Evolutionary conservation across 345 rosid species (phyloP).

Genomic region (Populus davidiana): DNA sequence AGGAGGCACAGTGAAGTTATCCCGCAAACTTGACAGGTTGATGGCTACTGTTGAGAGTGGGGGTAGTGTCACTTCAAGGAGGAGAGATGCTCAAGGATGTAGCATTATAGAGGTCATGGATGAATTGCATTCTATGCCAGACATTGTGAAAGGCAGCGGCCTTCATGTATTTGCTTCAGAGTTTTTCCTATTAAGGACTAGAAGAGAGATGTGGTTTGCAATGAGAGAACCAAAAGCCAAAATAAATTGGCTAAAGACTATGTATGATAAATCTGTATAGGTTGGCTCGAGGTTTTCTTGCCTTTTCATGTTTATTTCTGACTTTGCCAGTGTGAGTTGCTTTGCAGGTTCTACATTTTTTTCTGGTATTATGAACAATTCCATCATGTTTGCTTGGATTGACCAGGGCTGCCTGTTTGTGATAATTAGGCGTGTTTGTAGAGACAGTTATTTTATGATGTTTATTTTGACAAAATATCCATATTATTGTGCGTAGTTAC

Average conservation of each 20-base stretch:
- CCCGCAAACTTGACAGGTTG: not conserved
- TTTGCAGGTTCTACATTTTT: too few species aligned
- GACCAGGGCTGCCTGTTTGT: too few species aligned
- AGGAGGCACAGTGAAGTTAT: not conserved
- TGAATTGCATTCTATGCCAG: slow-evolving; percentile 6
- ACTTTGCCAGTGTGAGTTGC: too few species aligned
- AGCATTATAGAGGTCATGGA: slow-evolving; percentile 7
- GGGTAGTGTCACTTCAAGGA: slow-evolving; percentile 5
- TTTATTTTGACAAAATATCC: too few species aligned
- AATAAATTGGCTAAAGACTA: not conserved
- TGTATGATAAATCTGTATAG: not conserved
- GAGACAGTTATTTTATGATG: too few species aligned
- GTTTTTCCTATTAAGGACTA: not conserved
- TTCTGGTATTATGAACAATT: too few species aligned
- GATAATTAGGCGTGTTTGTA: too few species aligned
- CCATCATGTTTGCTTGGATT: too few species aligned
- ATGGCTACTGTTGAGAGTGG: slow-evolving; percentile 5
- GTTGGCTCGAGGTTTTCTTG: not conserved
- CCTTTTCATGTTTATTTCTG: not conserved
- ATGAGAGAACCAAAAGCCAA: not conserved
- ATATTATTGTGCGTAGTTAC: too few species aligned
- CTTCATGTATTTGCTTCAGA: slow-evolving; percentile 9
- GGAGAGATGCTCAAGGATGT: slow-evolving; percentile 3
- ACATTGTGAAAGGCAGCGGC: slow-evolving; percentile 4
- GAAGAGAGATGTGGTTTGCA: not conserved